Conservation (phyloP, 441 rosid species). For the Mallotus repandus region DNA sequence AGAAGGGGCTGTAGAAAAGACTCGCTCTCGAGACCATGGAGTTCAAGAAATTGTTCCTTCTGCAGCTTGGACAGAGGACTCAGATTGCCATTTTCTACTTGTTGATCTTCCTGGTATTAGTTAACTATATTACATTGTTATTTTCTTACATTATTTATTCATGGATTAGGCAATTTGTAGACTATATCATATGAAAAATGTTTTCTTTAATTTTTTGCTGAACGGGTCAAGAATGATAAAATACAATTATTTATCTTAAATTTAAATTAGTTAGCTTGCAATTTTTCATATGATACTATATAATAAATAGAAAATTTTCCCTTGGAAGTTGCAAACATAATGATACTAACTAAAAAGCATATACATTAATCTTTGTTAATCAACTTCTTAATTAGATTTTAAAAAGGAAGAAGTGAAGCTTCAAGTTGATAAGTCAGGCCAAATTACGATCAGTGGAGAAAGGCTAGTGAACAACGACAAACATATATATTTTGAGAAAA, state of each 20-base stretch:
- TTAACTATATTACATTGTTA: conserved; percentile 1
- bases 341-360: no score
- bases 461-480: conserved; percentile 30
- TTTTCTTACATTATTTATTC: no score
- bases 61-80: conserved; percentile 50
- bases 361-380: no score
- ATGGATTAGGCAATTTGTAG: no score
- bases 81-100: conserved; percentile 38
- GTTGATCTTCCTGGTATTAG: conserved; percentile 55
- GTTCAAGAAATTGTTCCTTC: conserved; percentile 37
- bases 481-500: conserved; percentile 32
- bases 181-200: no score
- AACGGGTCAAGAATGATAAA: no score
- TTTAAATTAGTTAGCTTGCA: no score
- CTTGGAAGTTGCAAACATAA: no score
- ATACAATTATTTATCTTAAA: no score
- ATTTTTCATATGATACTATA: no score
- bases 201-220: no score
- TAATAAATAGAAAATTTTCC: no score
- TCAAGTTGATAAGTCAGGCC: conserved; percentile 27
- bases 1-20: conserved; percentile 8
- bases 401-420: conserved; percentile 44
- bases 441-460: conserved; percentile 44
- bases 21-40: conserved; percentile 2
- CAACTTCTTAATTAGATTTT: conserved; percentile 29